Base-by-base conservation (phyloP, 169 alveolate species). In the Plasmodium malariae region DNA sequence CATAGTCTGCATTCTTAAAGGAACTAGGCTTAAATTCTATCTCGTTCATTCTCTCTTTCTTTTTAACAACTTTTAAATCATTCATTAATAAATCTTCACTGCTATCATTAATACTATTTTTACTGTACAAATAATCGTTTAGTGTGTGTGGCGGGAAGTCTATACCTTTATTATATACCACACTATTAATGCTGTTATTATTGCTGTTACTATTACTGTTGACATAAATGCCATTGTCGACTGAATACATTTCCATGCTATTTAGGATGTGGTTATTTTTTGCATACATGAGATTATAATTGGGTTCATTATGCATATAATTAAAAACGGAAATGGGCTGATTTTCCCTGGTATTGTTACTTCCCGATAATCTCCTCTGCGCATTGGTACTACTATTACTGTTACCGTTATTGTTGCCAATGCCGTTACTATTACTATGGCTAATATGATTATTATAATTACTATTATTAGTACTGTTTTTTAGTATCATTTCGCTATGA, bases 31-130 rank as follows among this genome's bases (percentile, higher is more conserved):
- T 83, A 83, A 83, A 83, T 19, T 83, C 85, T 36, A 45, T 26
- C 4, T 67, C 91, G n/a, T 0, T 65, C 24, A 67, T 34, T 36
- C 67, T 83, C 19, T 83, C 91, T 43, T 80, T 80, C 51, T 83
- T 83, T n/a, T 37, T 12, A 12, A 59, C 7, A 36, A 32, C 2
- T 67, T 83, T 67, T 49, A 67, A 21, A 51, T 83, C 91, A 11
- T 83, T 67, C 70, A 63, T 36, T 30, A 62, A 51, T 6, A 68
- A 14, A 21, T 78, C 89, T 37, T 78, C 89, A 78, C 37, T 60
- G 32, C 32, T 78, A 21, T 37, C 48, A 36, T 6, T 63, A 45
- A 19, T 60, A 43, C 17, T 51, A 9, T 51, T 59, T 30, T 28
- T 32, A 21, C 51, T 36, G 28, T n/a, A 36, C 5, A n/a, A n/a